phyloP scores from a whole-genome alignment of 345 rosid species.

The Raphanus raphanistrum region DNA sequence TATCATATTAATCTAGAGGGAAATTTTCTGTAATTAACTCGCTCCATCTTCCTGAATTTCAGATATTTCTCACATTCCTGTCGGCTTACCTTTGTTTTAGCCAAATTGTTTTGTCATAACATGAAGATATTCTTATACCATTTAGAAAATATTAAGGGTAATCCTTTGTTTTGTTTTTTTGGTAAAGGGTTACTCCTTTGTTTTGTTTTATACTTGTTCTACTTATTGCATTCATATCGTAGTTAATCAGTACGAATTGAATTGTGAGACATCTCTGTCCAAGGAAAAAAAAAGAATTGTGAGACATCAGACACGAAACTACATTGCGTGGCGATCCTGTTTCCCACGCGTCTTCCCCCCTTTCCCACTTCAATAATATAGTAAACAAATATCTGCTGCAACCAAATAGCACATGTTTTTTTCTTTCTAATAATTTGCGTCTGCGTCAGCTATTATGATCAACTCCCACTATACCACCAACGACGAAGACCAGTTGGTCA shows the following conservation, averaged over 20 bases:
- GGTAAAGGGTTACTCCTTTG: background rate
- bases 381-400: slow-evolving; percentile 2
- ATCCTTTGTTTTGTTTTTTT: background rate
- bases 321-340: slow-evolving; percentile 20
- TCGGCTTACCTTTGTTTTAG: background rate
- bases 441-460: slow-evolving; percentile 18
- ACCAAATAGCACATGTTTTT: slow-evolving; percentile 24
- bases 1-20: background rate
- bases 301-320: slow-evolving; percentile 21
- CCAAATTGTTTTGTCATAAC: background rate
- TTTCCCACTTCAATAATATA: background rate
- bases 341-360: slow-evolving; percentile 31
- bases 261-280: background rate
- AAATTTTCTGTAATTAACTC: background rate
- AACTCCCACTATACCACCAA: slow-evolving; percentile 10
- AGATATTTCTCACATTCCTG: background rate
- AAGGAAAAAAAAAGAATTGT: background rate
- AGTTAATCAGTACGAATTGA: slow-evolving; percentile 3
- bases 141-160: background rate
- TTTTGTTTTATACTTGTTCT: background rate
- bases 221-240: background rate
- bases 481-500: slow-evolving; percentile 20
- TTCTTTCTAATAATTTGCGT: background rate
- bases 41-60: background rate
- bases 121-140: background rate